Percentiles rank a stretch among this genome's conserved stretches.
Evolutionary conservation across 1,284 basidiomycete species (phyloP).

Genomic region (Rhizoctonia solani): DNA sequence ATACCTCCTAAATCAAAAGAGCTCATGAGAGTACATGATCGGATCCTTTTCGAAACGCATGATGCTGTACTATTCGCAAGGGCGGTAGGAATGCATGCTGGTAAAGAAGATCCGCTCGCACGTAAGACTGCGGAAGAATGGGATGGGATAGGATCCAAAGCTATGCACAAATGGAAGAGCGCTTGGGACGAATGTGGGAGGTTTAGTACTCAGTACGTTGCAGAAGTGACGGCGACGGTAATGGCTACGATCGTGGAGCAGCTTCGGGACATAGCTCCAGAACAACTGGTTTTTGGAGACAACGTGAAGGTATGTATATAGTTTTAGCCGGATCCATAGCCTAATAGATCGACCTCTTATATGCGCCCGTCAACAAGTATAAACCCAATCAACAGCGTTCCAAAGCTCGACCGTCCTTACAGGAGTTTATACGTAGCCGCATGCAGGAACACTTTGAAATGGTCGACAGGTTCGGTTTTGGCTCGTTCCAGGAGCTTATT

Average conservation of each 20-base stretch:
- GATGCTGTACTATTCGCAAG: too few relatives aligned
- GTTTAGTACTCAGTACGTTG: not conserved
- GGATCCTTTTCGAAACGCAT: too few relatives aligned
- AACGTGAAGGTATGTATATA: not conserved
- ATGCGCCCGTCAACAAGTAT: too few relatives aligned
- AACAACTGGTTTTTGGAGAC: not conserved
- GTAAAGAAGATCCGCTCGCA: too few relatives aligned
- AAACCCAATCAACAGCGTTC: too few relatives aligned
- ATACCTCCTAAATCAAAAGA: too few relatives aligned
- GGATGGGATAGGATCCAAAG: too few relatives aligned
- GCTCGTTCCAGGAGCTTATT: not conserved
- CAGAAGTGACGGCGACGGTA: not conserved
- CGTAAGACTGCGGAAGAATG: too few relatives aligned
- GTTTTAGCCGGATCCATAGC: too few relatives aligned
- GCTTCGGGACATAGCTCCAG: not conserved
- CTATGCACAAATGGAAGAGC: not conserved
- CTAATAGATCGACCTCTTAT: too few relatives aligned
- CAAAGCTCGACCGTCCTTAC: not conserved
- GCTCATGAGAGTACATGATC: too few relatives aligned
- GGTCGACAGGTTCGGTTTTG: slow-evolving; percentile 8
- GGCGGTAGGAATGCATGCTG: too few relatives aligned
- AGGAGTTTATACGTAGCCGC: not conserved
- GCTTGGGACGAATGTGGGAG: not conserved
- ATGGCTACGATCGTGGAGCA: not conserved
- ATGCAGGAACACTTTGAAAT: not conserved